Conservation (phyloP, 2,329 filamentous ascomycete genomes). For the Aspergillus nomiae region DNA sequence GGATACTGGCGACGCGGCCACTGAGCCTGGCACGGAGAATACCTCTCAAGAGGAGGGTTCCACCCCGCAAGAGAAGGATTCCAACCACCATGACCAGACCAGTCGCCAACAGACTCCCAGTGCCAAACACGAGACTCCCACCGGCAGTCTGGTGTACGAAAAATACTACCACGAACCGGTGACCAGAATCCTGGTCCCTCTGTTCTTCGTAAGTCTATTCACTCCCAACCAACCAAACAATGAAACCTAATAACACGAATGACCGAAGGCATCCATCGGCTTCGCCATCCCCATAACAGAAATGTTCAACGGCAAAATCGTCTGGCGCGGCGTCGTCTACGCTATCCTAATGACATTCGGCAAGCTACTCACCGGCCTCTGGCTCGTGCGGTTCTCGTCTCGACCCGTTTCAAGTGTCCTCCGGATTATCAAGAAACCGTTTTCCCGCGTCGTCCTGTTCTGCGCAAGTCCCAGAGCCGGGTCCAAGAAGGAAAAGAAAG, state of each 20-base stretch:
- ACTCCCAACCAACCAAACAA: too few relatives aligned
- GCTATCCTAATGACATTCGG: conserved; percentile 67
- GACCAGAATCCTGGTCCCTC: conserved; percentile 62
- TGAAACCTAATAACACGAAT: background rate
- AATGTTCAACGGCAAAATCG: conserved; percentile 64
- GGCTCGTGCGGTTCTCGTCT: conserved; percentile 51
- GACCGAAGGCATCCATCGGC: conserved; percentile 59
- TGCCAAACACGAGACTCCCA: conserved; percentile 12
- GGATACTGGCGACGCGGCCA: background rate
- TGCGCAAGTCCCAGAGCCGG: background rate
- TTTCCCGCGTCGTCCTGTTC: conserved; percentile 10
- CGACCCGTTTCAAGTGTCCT: conserved; percentile 13
- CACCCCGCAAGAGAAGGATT: background rate
- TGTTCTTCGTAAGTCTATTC: conserved; percentile 66
- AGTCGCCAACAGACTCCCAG: background rate
- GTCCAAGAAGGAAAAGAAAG: background rate
- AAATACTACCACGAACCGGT: conserved; percentile 50
- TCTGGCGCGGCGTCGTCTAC: conserved; percentile 77
- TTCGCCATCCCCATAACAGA: conserved; percentile 75
- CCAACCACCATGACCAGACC: background rate
- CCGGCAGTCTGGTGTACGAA: conserved; percentile 42
- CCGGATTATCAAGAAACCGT: conserved; percentile 2
- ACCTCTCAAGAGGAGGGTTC: background rate
- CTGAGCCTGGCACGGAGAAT: background rate
- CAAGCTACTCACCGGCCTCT: conserved; percentile 63